Base-by-base conservation (phyloP, 257 asterid species). In the Capsicum rhomboideum region DNA sequence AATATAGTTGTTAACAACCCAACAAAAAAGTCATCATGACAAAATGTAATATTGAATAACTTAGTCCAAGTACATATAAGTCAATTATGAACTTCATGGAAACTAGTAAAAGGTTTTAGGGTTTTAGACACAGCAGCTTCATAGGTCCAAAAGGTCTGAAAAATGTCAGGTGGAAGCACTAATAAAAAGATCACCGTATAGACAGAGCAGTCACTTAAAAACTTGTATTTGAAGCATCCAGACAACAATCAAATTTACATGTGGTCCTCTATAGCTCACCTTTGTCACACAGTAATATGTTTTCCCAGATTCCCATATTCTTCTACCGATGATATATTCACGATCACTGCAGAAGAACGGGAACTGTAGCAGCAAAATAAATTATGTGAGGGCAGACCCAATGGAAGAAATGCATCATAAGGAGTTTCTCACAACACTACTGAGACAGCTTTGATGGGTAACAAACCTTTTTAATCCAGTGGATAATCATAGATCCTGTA, bases 271-370 rank as follows among this genome's bases (percentile, higher is more conserved):
- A 17, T 3, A 16, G 28, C 63, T 77, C 46, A 94, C 98, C 97
- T 93, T 94, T 16, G 97, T 94, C 82, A 91, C 91, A 84, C 98
- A 94, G 55, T 91, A 93, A 72, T 83, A 92, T 10, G 83, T 74
- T 85, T 86, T 88, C 59, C 94, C 97, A 37, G 92, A 89, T 89
- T 94, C 98, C 98, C 98, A 94, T 84, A 93, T 93, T 86, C 95
- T 90, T 87, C 96, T 87, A 82, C 95, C 94, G 34, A 94, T 93
- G 54, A 94, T 93, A 84, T 94, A 94, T 87, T 94, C 98, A 64
- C 98, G 91, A 85, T 94, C 98, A 69, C 97, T 94, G 89, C 96
- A 92, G 94, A 95, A 95, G 90, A 95, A 94, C 7, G 99, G 99
- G 85, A 95, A 95, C 99, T 95, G 92, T 86, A 86, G 82, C 83